Conservation (phyloP, 2,329 filamentous ascomycete genomes). For the Spiromastix sp. region DNA sequence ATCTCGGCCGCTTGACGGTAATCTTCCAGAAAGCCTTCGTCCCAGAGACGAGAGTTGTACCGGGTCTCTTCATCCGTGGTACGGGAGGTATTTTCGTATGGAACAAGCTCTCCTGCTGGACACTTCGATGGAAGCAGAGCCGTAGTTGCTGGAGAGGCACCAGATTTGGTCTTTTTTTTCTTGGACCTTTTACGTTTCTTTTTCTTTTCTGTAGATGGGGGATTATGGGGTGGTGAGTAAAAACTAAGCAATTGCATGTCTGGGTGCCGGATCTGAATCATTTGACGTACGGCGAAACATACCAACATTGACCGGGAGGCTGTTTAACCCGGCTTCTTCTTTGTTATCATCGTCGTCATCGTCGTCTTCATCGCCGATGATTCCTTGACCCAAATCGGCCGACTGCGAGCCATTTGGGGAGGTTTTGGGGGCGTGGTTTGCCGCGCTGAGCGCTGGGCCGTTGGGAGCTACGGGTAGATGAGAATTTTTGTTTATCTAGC, state of each 20-base stretch:
- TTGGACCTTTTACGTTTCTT: slow-evolving; percentile 39
- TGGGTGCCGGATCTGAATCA: slow-evolving; percentile 7
- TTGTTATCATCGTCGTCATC: slow-evolving; percentile 18
- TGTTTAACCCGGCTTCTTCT: slow-evolving; percentile 12
- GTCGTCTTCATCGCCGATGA: slow-evolving; percentile 21
- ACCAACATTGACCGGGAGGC: slow-evolving; percentile 7
- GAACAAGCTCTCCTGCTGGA: slow-evolving; percentile 37
- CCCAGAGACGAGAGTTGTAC: slow-evolving; percentile 27
- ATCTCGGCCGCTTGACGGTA: slow-evolving; percentile 49
- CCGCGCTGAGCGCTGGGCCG: slow-evolving; percentile 3
- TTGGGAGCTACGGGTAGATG: slow-evolving; percentile 3
- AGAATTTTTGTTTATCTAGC: not conserved
- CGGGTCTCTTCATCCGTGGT: slow-evolving; percentile 39
- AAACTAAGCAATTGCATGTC: not conserved
- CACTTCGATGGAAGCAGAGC: slow-evolving; percentile 35
- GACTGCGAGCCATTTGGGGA: not conserved
- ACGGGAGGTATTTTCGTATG: slow-evolving; percentile 37
- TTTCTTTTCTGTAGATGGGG: slow-evolving; percentile 21
- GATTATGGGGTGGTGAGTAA: not conserved
- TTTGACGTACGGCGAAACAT: slow-evolving; percentile 5
- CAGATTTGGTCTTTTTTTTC: slow-evolving; percentile 30
- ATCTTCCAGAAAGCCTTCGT: slow-evolving; percentile 41
- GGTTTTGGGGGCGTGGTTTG: slow-evolving; percentile 2
- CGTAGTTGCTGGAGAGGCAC: slow-evolving; percentile 34
- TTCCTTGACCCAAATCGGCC: slow-evolving; percentile 9